phyloP scores from a whole-genome alignment of 2,329 filamentous ascomycete genomes.

The Alternaria hordeiaustralica region DNA sequence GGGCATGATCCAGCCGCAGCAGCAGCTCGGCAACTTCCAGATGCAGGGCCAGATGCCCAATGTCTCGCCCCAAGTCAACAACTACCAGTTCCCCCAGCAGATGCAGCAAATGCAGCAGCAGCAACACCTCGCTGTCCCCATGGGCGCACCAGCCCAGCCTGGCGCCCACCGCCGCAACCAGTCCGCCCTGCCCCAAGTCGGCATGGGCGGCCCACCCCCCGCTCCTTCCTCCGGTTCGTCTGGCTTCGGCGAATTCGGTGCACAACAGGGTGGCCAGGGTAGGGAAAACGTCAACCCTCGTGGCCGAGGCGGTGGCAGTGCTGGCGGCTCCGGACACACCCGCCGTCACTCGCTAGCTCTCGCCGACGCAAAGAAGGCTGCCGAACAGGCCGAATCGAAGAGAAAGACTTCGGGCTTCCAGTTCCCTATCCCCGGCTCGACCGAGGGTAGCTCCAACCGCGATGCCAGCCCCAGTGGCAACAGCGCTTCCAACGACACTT shows the following conservation, averaged over 20 bases:
- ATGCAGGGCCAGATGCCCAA: constrained; percentile 78
- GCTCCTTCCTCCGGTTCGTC: constrained; percentile 89
- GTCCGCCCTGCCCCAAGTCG: constrained; percentile 91
- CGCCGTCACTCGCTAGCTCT: constrained; percentile 93
- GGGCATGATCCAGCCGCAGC: constrained; percentile 89
- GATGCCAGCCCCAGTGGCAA: constrained; percentile 63
- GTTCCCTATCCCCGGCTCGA: constrained; percentile 77
- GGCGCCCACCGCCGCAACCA: constrained; percentile 95
- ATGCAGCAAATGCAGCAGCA: constrained; percentile 60
- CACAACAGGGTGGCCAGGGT: constrained; percentile 62
- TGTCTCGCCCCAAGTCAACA: constrained; percentile 74
- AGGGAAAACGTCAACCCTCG: constrained; percentile 73
- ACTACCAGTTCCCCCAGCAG: constrained; percentile 84
- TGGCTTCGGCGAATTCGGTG: constrained; percentile 82
- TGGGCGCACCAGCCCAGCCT: constrained; percentile 79
- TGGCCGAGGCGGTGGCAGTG: constrained; percentile 73
- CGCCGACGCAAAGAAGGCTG: constrained; percentile 96
- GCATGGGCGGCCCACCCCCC: constrained; percentile 81
- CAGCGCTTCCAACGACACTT: constrained; percentile 38
- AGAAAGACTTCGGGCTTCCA: constrained; percentile 92
- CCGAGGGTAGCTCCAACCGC: constrained; percentile 63
- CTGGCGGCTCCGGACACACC: constrained; percentile 77
- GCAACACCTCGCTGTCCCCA: constrained; percentile 69
- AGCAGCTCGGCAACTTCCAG: constrained; percentile 68
- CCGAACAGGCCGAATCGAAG: constrained; percentile 95